phyloP scores from a whole-genome alignment of 768 basidiomycete species.

The Nevesoporus exiguus region DNA sequence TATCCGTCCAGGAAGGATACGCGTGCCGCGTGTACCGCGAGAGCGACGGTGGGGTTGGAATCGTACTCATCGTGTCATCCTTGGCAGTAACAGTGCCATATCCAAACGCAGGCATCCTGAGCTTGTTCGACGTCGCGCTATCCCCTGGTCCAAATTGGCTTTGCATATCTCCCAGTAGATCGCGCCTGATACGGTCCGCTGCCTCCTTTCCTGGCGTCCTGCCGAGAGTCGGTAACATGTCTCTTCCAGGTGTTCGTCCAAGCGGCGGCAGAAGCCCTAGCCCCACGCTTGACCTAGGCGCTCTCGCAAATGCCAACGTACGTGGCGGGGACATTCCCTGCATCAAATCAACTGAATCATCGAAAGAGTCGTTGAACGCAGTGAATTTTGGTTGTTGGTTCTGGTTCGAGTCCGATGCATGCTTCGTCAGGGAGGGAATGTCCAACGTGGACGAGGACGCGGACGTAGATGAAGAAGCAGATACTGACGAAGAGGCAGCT shows the following conservation, averaged over 20 bases:
- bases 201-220: constrained; percentile 74
- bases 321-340: constrained; percentile 51
- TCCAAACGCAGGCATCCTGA: constrained; percentile 29
- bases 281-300: constrained; percentile 33
- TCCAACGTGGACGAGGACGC: constrained; percentile 35
- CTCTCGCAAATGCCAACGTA: constrained; percentile 50
- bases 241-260: constrained; percentile 66
- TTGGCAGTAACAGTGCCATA: constrained; percentile 18
- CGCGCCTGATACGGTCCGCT: constrained; percentile 61
- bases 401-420: constrained; percentile 39
- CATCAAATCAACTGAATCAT: constrained; percentile 39
- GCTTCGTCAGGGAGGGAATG: constrained; percentile 49
- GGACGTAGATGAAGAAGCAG: constrained; percentile 31
- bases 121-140: constrained; percentile 14
- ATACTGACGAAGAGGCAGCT: constrained; percentile 16
- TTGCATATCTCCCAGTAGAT: constrained; percentile 57
- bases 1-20: constrained; percentile 38
- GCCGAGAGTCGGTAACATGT: constrained; percentile 40
- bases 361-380: constrained; percentile 31
- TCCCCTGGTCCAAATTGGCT: constrained; percentile 26
- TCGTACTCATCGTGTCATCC: constrained; percentile 66
- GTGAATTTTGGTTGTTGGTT: constrained; percentile 32
- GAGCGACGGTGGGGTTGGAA: constrained; percentile 68
- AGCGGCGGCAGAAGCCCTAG: constrained; percentile 35
- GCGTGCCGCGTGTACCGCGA: constrained; percentile 55